A percentile compares a stretch with the other conserved stretches of the same genome.
phyloP scores from a whole-genome alignment of 257 asterid genomes.

The Osmanthus fragrans region DNA sequence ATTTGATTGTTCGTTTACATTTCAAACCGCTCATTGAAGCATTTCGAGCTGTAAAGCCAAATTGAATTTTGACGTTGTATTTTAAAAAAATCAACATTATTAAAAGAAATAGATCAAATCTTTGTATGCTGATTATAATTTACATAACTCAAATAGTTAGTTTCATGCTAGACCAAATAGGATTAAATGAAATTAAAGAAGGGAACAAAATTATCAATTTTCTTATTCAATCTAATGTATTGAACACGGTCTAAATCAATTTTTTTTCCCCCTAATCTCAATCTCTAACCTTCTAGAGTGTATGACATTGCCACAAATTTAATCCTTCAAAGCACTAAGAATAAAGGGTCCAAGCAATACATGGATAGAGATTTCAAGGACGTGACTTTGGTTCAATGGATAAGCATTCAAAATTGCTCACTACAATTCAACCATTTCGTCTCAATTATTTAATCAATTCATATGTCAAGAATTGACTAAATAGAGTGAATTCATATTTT shows the following conservation, averaged over 20 bases:
- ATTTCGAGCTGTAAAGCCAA: neutral
- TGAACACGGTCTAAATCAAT: neutral
- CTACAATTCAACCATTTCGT: neutral
- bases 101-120: no score
- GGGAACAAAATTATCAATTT: neutral
- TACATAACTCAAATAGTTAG: no score
- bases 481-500: neutral
- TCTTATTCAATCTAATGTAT: neutral
- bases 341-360: conserved; percentile 1
- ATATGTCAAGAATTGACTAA: neutral
- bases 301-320: neutral
- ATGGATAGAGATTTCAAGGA: neutral
- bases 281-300: neutral
- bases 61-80: neutral
- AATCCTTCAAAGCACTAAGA: neutral
- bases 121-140: no score
- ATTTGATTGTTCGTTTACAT: neutral
- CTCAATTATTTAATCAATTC: neutral
- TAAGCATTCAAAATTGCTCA: neutral
- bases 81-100: neutral
- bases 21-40: neutral
- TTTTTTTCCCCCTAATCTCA: neutral
- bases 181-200: neutral
- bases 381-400: neutral
- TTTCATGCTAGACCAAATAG: no score